These are phyloP conservation scores for Gnomoniopsis sp. DNA, from an alignment of 2,329 filamentous ascomycete genomes.

Conservation along the genomic window DNA sequence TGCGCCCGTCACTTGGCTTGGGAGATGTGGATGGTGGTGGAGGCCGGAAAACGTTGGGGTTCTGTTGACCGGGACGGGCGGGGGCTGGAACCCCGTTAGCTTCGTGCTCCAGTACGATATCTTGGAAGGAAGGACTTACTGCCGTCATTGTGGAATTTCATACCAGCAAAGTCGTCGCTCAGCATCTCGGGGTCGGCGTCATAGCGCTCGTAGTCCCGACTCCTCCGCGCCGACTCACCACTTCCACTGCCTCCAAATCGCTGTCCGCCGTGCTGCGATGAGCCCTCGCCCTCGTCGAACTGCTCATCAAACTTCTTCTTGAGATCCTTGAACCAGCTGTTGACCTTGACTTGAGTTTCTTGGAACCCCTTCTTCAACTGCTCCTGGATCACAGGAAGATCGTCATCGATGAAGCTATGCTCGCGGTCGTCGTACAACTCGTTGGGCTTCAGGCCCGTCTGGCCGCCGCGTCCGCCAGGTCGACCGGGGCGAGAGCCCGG, in stretches of 20 bases:
- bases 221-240: constrained; percentile 64
- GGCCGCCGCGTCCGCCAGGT: constrained; percentile 36
- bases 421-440: constrained; percentile 66
- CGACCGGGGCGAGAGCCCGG: constrained; percentile 20
- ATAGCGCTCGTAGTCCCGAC: constrained; percentile 86
- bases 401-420: constrained; percentile 92
- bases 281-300: constrained; percentile 67
- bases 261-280: constrained; percentile 34
- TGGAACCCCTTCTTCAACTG: constrained; percentile 92
- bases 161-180: constrained; percentile 80
- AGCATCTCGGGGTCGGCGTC: constrained; percentile 91
- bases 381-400: constrained; percentile 87
- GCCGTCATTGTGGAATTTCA: constrained; percentile 60
- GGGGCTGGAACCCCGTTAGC: constrained; percentile 38
- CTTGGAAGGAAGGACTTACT: constrained; percentile 42
- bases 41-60: constrained; percentile 77
- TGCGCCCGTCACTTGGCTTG: constrained; percentile 44
- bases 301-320: constrained; percentile 94
- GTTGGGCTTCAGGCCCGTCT: constrained; percentile 53
- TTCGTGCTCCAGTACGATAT: constrained; percentile 20
- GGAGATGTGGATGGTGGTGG: constrained; percentile 51
- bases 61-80: constrained; percentile 51
- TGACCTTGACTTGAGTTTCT: constrained; percentile 91
- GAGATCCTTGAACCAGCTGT: constrained; percentile 85
- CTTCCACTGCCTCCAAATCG: constrained; percentile 42